A percentile compares a stretch with the other conserved stretches of the same genome.
Evolutionary conservation across 208 protist genomes (phyloP).

Genomic region (Acanthamoeba divionensis): DNA sequence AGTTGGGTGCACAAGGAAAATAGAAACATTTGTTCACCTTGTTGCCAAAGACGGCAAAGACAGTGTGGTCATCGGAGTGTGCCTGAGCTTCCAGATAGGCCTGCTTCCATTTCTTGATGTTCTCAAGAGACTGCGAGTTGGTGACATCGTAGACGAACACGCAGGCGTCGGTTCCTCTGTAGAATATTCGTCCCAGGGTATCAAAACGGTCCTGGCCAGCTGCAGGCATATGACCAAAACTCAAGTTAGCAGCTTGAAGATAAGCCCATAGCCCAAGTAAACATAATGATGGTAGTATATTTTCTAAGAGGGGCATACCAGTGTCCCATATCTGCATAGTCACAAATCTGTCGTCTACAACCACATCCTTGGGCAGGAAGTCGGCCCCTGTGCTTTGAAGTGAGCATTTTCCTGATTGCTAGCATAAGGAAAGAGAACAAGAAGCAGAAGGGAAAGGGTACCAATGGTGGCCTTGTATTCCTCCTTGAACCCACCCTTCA

Average conservation of each 20-base stretch:
- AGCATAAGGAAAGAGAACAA: too few species aligned
- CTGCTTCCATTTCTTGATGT: conserved; percentile 68
- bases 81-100: neutral
- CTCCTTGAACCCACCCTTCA: neutral
- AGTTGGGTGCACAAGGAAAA: neutral
- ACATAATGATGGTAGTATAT: too few species aligned
- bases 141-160: conserved; percentile 74
- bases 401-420: too few species aligned
- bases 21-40: conserved; percentile 45
- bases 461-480: neutral
- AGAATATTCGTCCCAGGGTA: conserved; percentile 67
- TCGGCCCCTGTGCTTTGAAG: neutral
- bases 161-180: conserved; percentile 73
- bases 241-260: too few species aligned
- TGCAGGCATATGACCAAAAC: too few species aligned
- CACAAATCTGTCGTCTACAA: neutral
- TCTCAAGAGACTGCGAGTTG: conserved; percentile 56
- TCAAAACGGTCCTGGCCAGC: conserved; percentile 75
- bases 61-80: conserved; percentile 42
- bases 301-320: too few species aligned
- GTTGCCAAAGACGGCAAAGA: conserved; percentile 73
- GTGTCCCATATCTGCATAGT: conserved; percentile 46
- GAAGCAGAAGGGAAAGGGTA: too few species aligned
- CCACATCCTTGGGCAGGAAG: conserved; percentile 3
- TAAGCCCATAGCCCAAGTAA: too few species aligned